phyloP scores from a whole-genome alignment of 2,329 filamentous ascomycete species.

The Drechslerella stenobrocha region DNA sequence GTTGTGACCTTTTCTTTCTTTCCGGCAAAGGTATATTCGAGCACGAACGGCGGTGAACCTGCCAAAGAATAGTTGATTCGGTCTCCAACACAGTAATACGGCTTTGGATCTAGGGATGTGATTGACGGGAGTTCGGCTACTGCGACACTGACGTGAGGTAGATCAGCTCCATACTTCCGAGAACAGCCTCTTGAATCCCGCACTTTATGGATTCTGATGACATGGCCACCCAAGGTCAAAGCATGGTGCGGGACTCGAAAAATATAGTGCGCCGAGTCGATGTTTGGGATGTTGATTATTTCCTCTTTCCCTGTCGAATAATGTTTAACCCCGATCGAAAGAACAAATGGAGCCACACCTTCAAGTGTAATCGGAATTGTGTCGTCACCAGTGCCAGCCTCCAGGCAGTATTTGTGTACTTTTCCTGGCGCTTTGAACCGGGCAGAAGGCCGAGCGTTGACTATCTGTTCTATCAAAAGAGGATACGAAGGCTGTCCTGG shows the following conservation, averaged over 20 bases:
- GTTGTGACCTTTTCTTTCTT: constrained; percentile 76
- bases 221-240: constrained; percentile 84
- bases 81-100: constrained; percentile 94
- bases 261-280: constrained; percentile 72
- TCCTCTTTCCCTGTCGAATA: constrained; percentile 79
- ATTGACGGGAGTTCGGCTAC: constrained; percentile 93
- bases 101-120: constrained; percentile 74
- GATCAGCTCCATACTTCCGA: constrained; percentile 70
- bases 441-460: constrained; percentile 80
- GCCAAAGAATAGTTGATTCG: constrained; percentile 88
- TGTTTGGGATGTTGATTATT: constrained; percentile 76
- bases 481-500: constrained; percentile 65
- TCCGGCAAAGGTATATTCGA: constrained; percentile 86
- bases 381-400: constrained; percentile 79
- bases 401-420: constrained; percentile 92
- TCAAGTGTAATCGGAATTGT: constrained; percentile 82
- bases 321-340: constrained; percentile 93
- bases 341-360: constrained; percentile 80
- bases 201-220: constrained; percentile 85
- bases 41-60: constrained; percentile 86
- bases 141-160: constrained; percentile 81
- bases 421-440: constrained; percentile 83
- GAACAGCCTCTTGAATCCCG: constrained; percentile 86
- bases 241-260: constrained; percentile 82
- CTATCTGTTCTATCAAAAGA: constrained; percentile 75